Conservation (phyloP, 345 rosid genomes). For the Brassica incana region DNA sequence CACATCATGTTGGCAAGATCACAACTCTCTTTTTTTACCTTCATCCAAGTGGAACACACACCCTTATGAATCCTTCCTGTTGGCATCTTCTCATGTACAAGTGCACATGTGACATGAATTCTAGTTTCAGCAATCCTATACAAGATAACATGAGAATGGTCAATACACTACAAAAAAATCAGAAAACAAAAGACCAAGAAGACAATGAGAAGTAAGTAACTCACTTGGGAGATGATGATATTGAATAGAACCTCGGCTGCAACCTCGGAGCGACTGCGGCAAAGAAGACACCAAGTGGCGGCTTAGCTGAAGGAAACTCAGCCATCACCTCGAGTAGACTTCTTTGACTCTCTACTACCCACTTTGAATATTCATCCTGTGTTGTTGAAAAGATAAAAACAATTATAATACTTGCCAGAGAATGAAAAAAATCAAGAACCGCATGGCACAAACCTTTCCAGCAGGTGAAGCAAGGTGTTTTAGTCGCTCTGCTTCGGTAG, state of each 20-base stretch:
- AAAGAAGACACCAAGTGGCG: constrained; percentile 95
- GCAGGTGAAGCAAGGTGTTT: constrained; percentile 84
- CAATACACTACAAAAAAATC: neutral
- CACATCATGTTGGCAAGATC: neutral
- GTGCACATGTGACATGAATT: constrained; percentile 97
- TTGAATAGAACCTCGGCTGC: constrained; percentile 96
- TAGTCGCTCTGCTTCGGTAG: constrained; percentile 83
- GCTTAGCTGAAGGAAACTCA: constrained; percentile 86
- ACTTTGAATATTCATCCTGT: constrained; percentile 93
- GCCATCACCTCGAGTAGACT: constrained; percentile 98
- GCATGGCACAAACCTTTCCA: constrained; percentile 68
- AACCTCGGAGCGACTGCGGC: constrained; percentile 92
- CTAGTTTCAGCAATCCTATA: constrained; percentile 75
- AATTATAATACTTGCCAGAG: neutral
- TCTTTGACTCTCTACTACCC: constrained; percentile 83
- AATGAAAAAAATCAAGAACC: neutral
- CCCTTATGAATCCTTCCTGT: constrained; percentile 56
- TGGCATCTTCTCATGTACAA: constrained; percentile 81
- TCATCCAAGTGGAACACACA: constrained; percentile 75
- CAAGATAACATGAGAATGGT: neutral
- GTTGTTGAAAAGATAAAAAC: constrained; percentile 5
- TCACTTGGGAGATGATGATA: constrained; percentile 95
- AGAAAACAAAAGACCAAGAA: neutral
- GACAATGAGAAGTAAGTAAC: constrained; percentile 11
- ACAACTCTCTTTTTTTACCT: constrained; percentile 37